A percentile compares a stretch with the other conserved stretches of the same genome.
These are phyloP conservation scores for Gnetum montanum DNA, from an alignment of 75 land plant genomes.

Conservation along the genomic window DNA sequence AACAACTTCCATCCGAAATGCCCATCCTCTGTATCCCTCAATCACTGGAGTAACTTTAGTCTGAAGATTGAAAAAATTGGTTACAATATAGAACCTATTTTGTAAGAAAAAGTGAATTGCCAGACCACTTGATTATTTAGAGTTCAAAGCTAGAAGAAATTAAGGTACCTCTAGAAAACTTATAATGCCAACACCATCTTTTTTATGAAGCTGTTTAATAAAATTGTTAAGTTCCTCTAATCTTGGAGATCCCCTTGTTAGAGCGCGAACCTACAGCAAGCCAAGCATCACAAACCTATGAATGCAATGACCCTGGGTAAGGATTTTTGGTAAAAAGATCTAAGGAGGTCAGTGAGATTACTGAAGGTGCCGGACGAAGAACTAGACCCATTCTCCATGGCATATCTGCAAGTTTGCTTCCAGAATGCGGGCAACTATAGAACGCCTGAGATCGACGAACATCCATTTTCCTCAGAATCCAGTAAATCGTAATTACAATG, in stretches of 20 bases:
- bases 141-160: no score
- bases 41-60: constrained; percentile 94
- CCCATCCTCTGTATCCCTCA: constrained; percentile 99
- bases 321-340: no score
- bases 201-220: constrained; percentile 62
- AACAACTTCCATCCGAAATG: constrained; percentile 93
- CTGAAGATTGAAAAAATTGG: constrained; percentile 35
- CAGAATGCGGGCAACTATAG: constrained; percentile 99
- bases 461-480: background rate
- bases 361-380: constrained; percentile 94
- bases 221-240: constrained; percentile 84
- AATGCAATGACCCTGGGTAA: no score
- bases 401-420: constrained; percentile 98
- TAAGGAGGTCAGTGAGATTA: no score
- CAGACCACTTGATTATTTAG: no score
- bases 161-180: constrained; percentile 99
- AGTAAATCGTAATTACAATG: background rate
- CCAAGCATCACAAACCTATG: background rate
- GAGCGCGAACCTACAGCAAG: constrained; percentile 60
- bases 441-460: constrained; percentile 50
- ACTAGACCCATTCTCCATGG: constrained; percentile 98
- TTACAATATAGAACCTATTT: background rate
- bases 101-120: background rate
- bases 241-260: constrained; percentile 90
- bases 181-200: constrained; percentile 61